Base-by-base conservation (phyloP, 768 basidiomycete species). In the Serpula lacrymans region DNA sequence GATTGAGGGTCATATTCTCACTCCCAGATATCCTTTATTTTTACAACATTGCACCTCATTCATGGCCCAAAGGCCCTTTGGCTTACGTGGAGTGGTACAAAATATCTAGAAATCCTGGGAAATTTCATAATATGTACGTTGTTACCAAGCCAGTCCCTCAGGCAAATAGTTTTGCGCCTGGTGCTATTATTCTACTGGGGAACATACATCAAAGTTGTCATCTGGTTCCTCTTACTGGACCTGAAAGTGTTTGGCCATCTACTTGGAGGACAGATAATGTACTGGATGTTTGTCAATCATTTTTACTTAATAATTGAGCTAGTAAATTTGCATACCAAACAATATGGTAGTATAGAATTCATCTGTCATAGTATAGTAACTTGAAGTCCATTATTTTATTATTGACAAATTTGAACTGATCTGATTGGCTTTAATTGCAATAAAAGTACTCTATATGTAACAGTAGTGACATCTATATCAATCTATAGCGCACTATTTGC, bases 221-320 rank as follows among this genome's bases (percentile, higher is more conserved):
- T 16, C 17, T 47, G 34, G 31, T 36, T 14, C 45, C 45, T 10
- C 18, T 26, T 13, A 31, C 33, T 40, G 29, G 31, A n/a, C 20
- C 14, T 33, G 23, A 13, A n/a, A 6, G 7, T 6, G 21, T 22
- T 17, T n/a, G n/a, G n/a, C 26, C 27, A 11, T 23, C 16, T 34
- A 17, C 27, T 12, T 30, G 42, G 32, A 34, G 10, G 20, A 18
- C 23, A 30, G 25, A 16, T 13, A 46, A 16, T 28, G 38, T 48
- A 20, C 30, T 48, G 25, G 47, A 48, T 34, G 12, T 9, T 6
- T 45, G 44, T 28, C 14, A 5, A 13, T 18, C 23, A 11, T 48
- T 48, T 34, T 29, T 45, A n/a, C 30, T 48, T 7, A 48, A 48
- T 40, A 48, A 48, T 26, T 48, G 43, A 42, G 27, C 37, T 34